A percentile compares a stretch with the other conserved stretches of the same genome.
These are phyloP conservation scores for Fusarium continuum DNA, from an alignment of 2,329 filamentous ascomycete species.

Conservation along the genomic window DNA sequence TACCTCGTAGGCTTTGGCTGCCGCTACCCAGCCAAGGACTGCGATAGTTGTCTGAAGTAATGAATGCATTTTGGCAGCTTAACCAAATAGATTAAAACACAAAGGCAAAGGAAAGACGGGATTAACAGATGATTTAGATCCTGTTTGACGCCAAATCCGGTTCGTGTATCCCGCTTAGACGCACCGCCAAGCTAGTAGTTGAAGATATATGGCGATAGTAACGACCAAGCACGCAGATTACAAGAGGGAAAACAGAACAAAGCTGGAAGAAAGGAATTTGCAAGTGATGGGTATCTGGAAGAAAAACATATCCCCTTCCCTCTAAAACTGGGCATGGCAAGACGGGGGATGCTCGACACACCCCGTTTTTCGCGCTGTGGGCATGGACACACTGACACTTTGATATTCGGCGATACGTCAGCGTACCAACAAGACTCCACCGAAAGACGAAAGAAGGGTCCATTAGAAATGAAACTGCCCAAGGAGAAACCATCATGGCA, in stretches of 20 bases:
- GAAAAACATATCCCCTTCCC: neutral
- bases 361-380: slow-evolving; percentile 13
- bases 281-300: neutral
- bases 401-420: slow-evolving; percentile 23
- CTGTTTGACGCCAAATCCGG: slow-evolving; percentile 8
- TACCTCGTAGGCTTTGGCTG: slow-evolving; percentile 27
- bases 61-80: slow-evolving; percentile 32
- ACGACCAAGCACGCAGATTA: slow-evolving; percentile 11
- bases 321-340: slow-evolving; percentile 14
- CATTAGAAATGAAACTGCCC: slow-evolving; percentile 27
- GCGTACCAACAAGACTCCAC: slow-evolving; percentile 16
- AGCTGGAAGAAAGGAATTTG: neutral
- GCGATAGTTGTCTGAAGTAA: slow-evolving; percentile 24
- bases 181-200: slow-evolving; percentile 10
- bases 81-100: slow-evolving; percentile 2
- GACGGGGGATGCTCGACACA: slow-evolving; percentile 9
- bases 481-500: slow-evolving; percentile 12
- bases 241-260: neutral
- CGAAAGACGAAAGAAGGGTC: slow-evolving; percentile 2
- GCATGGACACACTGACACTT: slow-evolving; percentile 15
- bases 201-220: slow-evolving; percentile 10
- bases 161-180: slow-evolving; percentile 26
- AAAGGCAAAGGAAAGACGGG: slow-evolving; percentile 14
- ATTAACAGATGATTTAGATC: slow-evolving; percentile 5
- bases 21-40: slow-evolving; percentile 25